These are phyloP conservation scores for Allium cepa DNA, from an alignment of 106 monocot genomes.

Conservation along the genomic window DNA sequence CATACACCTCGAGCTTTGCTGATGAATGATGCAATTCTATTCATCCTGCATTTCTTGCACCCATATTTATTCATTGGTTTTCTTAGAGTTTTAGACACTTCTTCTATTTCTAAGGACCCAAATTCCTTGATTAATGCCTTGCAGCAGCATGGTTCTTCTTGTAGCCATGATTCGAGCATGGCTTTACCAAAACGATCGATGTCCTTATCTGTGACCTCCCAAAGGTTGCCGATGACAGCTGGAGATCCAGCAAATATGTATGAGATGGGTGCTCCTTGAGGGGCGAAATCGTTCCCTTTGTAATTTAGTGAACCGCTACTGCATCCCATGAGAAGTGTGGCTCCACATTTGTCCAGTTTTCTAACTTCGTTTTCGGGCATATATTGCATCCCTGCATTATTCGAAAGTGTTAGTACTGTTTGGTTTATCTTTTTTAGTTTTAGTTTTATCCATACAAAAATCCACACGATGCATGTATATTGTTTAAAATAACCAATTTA, in stretches of 20 bases:
- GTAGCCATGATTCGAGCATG: constrained; percentile 66
- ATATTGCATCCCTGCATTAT: constrained; percentile 67
- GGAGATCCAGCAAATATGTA: constrained; percentile 78
- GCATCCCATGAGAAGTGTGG: constrained; percentile 90
- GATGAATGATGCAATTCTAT: constrained; percentile 53
- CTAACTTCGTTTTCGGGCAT: constrained; percentile 39
- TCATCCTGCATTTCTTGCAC: constrained; percentile 16
- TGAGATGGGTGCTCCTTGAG: constrained; percentile 61
- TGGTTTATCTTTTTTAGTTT: too few species aligned
- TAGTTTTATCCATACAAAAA: too few species aligned
- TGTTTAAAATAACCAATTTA: too few species aligned
- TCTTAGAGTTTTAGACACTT: constrained; percentile 5
- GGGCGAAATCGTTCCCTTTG: constrained; percentile 56
- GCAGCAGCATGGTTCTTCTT: constrained; percentile 19
- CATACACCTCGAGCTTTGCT: constrained; percentile 66
- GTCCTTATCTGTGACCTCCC: constrained; percentile 82
- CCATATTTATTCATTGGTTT: constrained; percentile 3
- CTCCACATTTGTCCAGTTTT: constrained; percentile 56
- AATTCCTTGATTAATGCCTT: constrained; percentile 9
- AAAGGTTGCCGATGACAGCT: constrained; percentile 75
- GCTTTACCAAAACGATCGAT: constrained; percentile 75
- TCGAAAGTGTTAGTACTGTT: background rate
- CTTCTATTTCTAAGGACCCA: constrained; percentile 10
- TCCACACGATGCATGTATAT: too few species aligned
- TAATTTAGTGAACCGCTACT: constrained; percentile 69